Evolutionary conservation across 768 basidiomycete species (phyloP), one percentile per base, ranked within the genome.

Genomic region (Saitozyma podzolica): DNA sequence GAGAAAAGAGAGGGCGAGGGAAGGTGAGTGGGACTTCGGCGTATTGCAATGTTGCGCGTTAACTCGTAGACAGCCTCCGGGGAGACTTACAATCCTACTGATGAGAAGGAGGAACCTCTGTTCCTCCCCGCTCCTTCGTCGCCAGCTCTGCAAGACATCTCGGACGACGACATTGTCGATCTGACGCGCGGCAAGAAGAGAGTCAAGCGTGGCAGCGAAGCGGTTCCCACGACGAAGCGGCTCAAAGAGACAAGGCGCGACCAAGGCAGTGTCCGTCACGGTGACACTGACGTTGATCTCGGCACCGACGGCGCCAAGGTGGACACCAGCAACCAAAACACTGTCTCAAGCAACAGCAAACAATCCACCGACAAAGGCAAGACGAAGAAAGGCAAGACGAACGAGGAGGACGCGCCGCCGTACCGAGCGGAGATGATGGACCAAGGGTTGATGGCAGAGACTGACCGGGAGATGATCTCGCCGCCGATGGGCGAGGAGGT

Each of bases 241-340:
- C 29, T 29, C 29, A 29, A 29, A 5, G 2, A 29, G 29, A 29
- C 29, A 2, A 5, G 2, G 29, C 29, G 29, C 29, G 29, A 74
- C 74, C 64, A 57, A 61, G 58, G 40, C 51, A 37, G 62, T 73
- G 58, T 73, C 74, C 17, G 54, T 29, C 29, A 29, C 51, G 65
- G 58, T 8, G 66, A 66, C 20, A 11, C n/a, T 19, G 51, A 17
- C 45, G 45, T 47, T 17, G n/a, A 47, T 11, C 6, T 47, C 4
- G 54, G 52, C 14, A 48, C 75, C 11, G 72, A 78, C 41, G 63
- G 64, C 40, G 70, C 75, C 48, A 62, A 61, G 17, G 68, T 62
- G 49, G 57, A 62, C 9, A 62, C 50, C 17, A 70, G 64, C 45
- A 54, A 66, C 59, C 39, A 59, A 4, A 54, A 73, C 55, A 53